Conservation (phyloP, 1,284 basidiomycete species). For the Sporisorium iseilematis-ciliati region DNA sequence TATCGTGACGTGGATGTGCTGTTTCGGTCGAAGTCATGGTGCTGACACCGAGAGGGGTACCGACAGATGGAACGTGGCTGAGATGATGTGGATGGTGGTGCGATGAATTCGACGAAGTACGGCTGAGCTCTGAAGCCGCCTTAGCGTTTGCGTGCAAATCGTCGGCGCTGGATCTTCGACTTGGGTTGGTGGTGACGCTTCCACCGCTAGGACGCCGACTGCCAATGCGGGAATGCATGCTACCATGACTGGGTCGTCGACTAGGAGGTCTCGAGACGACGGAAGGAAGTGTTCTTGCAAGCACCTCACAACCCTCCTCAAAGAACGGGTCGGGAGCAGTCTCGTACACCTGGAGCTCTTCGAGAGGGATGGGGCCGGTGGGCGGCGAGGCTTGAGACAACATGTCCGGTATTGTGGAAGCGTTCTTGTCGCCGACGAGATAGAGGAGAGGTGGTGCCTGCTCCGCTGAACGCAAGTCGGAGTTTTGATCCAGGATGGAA, state of each 20-base stretch:
- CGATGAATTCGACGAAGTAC: conserved; percentile 1
- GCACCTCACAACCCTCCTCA: conserved; percentile 46
- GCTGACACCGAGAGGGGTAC: conserved; percentile 44
- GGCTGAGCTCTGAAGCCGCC: conserved; percentile 8
- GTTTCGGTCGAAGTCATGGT: conserved; percentile 43
- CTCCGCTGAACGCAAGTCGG: conserved; percentile 14
- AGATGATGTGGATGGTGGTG: conserved; percentile 3
- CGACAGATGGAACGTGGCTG: conserved; percentile 41
- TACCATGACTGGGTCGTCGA: conserved; percentile 40
- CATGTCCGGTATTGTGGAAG: conserved; percentile 51
- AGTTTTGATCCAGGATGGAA: conserved; percentile 26
- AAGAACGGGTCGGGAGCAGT: conserved; percentile 56
- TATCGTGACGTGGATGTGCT: conserved; percentile 21
- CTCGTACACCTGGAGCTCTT: conserved; percentile 62
- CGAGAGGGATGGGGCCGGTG: conserved; percentile 42
- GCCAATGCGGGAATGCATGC: conserved; percentile 22
- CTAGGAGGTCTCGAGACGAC: conserved; percentile 41
- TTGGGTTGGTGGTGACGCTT: conserved; percentile 21
- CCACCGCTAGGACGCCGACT: conserved; percentile 42
- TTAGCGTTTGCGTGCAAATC: conserved; percentile 11
- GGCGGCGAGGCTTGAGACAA: conserved; percentile 37
- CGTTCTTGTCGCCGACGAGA: conserved; percentile 65
- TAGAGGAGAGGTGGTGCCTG: conserved; percentile 49
- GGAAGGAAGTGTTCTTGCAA: conserved; percentile 49
- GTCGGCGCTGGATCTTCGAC: conserved; percentile 35